Conservation (phyloP, 116 monocot species). For the Phalaenopsis hybrid region DNA sequence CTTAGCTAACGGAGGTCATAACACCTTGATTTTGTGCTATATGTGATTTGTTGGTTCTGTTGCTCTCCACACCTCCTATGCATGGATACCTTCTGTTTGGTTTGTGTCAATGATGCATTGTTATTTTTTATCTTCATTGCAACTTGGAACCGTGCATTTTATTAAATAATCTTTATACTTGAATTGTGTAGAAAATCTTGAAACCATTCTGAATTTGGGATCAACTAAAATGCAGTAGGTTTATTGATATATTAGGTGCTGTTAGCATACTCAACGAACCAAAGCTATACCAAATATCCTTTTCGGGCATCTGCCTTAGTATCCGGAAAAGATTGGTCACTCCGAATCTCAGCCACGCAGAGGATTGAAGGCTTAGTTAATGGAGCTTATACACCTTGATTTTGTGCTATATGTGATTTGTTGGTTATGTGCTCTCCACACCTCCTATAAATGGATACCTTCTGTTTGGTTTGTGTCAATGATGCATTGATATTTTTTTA, state of each 20-base stretch:
- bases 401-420: neutral
- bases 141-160: neutral
- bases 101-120: neutral
- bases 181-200: too few species aligned
- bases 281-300: too few species aligned
- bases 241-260: too few species aligned
- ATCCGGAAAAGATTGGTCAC: conserved; percentile 89
- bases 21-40: neutral
- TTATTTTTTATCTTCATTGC: neutral
- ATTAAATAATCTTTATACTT: too few species aligned
- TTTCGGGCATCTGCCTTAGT: conserved; percentile 24
- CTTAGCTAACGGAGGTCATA: conserved; percentile 77
- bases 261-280: too few species aligned
- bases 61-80: neutral
- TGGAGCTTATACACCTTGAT: conserved; percentile 48
- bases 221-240: neutral
- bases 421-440: neutral
- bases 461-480: too few species aligned
- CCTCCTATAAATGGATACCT: too few species aligned
- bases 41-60: conserved; percentile 3
- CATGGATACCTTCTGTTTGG: neutral
- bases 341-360: conserved; percentile 92
- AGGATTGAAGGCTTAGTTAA: conserved; percentile 86
- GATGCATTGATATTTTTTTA: too few species aligned
- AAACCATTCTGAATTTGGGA: too few species aligned